These are phyloP conservation scores for Backusella sp. DNA, from an alignment of 192 early-diverging fungal genomes.

Conservation along the genomic window DNA sequence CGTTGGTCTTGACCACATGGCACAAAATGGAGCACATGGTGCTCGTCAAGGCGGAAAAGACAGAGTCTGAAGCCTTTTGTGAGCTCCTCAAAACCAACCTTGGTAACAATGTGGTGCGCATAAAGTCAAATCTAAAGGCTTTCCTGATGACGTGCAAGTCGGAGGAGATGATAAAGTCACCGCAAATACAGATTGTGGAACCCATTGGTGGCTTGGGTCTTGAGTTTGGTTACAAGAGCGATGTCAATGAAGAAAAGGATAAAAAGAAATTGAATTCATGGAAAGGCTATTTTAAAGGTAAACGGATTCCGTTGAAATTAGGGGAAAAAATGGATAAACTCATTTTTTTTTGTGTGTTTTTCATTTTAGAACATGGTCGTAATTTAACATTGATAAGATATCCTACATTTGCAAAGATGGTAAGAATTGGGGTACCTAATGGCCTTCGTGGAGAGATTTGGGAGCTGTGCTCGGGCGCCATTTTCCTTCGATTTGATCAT, in stretches of 20 bases:
- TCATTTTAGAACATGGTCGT: conserved; percentile 71
- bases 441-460: conserved; percentile 82
- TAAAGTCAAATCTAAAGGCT: conserved; percentile 73
- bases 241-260: conserved; percentile 67
- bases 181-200: conserved; percentile 9
- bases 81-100: conserved; percentile 69
- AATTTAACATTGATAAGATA: conserved; percentile 76
- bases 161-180: conserved; percentile 64
- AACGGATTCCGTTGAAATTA: too few species aligned
- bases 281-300: conserved; percentile 72
- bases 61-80: conserved; percentile 80
- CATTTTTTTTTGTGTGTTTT: neutral
- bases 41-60: conserved; percentile 66
- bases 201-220: conserved; percentile 62
- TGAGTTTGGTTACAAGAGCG: conserved; percentile 72
- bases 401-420: conserved; percentile 73
- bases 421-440: conserved; percentile 83
- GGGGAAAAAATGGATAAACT: neutral
- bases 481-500: conserved; percentile 76
- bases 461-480: conserved; percentile 83
- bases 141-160: conserved; percentile 78
- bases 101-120: conserved; percentile 63
- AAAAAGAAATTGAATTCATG: conserved; percentile 71
- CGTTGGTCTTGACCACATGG: conserved; percentile 84
- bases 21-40: conserved; percentile 88